These are phyloP conservation scores for Rutstroemia sp. DNA, from an alignment of 2,329 filamentous ascomycete species.

Conservation along the genomic window DNA sequence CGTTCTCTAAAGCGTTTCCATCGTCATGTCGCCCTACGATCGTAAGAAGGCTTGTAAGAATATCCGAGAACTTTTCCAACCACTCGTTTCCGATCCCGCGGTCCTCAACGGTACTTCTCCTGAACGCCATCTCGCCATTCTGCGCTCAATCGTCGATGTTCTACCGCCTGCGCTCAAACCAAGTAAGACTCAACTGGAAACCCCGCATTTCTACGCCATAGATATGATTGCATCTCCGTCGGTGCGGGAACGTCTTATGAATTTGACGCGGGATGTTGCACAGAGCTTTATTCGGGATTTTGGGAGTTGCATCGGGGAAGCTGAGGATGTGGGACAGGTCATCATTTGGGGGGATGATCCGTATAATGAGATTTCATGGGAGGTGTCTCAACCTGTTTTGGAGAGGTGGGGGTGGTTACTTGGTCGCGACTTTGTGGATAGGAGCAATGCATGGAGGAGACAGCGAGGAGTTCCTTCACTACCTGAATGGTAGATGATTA, in stretches of 20 bases:
- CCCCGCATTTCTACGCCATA: constrained; percentile 35
- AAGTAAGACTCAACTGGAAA: constrained; percentile 33
- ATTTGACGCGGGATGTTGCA: constrained; percentile 30
- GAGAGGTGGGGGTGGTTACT: constrained; percentile 36
- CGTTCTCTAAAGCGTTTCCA: constrained; percentile 11
- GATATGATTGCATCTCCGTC: constrained; percentile 35
- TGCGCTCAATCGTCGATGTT: constrained; percentile 26
- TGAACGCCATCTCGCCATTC: constrained; percentile 29
- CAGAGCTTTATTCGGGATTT: constrained; percentile 33
- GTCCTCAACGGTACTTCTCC: constrained; percentile 26
- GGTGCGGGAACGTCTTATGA: constrained; percentile 34
- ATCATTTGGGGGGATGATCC: constrained; percentile 38
- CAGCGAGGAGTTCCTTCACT: constrained; percentile 32
- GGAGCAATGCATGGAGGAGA: constrained; percentile 36
- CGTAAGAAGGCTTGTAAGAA: constrained; percentile 30
- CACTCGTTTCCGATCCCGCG: constrained; percentile 30
- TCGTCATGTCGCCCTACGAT: constrained; percentile 30
- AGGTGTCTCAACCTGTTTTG: constrained; percentile 34
- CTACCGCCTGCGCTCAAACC: constrained; percentile 32
- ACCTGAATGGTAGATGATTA: constrained; percentile 26
- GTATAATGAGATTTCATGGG: constrained; percentile 36
- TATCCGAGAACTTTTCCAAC: constrained; percentile 31
- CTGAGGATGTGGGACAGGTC: constrained; percentile 33
- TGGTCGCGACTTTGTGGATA: constrained; percentile 32
- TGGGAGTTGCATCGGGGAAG: constrained; percentile 31